phyloP scores from a whole-genome alignment of 306 rosid species.

The Biancaea sappan region DNA sequence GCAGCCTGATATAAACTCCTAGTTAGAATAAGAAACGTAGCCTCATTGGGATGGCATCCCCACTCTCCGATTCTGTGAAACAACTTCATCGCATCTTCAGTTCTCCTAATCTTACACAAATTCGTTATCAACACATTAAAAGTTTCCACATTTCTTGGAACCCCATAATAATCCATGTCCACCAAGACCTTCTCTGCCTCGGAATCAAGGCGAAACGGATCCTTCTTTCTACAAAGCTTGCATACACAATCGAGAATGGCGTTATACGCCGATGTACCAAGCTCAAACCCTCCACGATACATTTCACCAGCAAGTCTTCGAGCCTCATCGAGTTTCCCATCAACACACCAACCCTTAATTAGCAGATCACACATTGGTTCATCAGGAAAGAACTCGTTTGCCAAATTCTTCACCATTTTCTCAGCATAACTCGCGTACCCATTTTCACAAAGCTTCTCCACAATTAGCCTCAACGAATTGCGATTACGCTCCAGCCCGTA shows the following conservation, averaged over 20 bases:
- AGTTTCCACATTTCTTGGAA: constrained; percentile 83
- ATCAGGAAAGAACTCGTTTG: constrained; percentile 71
- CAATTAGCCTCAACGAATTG: constrained; percentile 53
- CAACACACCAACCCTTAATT: constrained; percentile 69
- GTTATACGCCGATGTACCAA: constrained; percentile 63
- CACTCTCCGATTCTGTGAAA: constrained; percentile 68
- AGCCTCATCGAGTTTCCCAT: constrained; percentile 73
- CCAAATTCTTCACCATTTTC: constrained; percentile 70
- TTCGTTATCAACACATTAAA: constrained; percentile 71
- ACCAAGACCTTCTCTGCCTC: constrained; percentile 68
- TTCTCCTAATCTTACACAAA: constrained; percentile 79
- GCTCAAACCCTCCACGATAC: constrained; percentile 82
- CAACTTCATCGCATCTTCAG: constrained; percentile 59
- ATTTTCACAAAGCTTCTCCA: constrained; percentile 66
- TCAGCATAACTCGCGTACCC: constrained; percentile 75
- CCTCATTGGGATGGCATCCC: constrained; percentile 56
- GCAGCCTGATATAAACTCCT: constrained; percentile 83
- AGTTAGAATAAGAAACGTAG: constrained; percentile 58
- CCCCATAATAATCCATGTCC: constrained; percentile 67
- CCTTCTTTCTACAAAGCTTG: constrained; percentile 71
- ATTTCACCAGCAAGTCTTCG: constrained; percentile 76
- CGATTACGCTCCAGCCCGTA: constrained; percentile 64
- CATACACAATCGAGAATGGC: constrained; percentile 78
- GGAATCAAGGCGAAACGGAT: constrained; percentile 61
- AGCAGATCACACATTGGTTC: constrained; percentile 61